Percentiles rank a stretch among this genome's conserved stretches.
phyloP scores from a whole-genome alignment of 805 yeast genomes.

The Spencermartinsiella europaea region DNA sequence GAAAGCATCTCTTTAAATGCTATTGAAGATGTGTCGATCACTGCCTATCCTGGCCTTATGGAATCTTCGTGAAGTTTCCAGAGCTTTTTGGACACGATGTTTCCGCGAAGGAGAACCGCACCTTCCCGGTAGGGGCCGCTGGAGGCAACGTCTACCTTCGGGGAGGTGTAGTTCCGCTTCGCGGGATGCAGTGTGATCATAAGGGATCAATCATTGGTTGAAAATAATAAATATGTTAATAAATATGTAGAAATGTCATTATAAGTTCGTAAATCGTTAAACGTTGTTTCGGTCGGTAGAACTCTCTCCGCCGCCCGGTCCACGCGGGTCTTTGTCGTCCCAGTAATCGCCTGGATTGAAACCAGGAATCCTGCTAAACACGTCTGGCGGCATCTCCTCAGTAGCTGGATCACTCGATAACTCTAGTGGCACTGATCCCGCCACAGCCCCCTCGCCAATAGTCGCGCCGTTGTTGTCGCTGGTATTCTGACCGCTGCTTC shows the following conservation, averaged over 20 bases:
- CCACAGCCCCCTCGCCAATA: not conserved
- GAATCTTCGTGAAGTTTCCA: not conserved
- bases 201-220: too few species aligned
- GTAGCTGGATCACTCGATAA: not conserved
- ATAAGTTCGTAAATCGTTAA: too few species aligned
- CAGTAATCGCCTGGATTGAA: conserved; percentile 44
- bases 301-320: too few species aligned
- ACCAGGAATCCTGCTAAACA: conserved; percentile 44
- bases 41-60: not conserved
- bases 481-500: not conserved
- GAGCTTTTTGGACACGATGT: too few species aligned
- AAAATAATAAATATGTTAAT: not conserved
- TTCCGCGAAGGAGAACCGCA: too few species aligned
- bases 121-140: too few species aligned
- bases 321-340: conserved; percentile 34
- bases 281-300: too few species aligned
- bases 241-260: conserved; percentile 1
- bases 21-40: not conserved
- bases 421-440: not conserved
- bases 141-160: too few species aligned
- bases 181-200: too few species aligned
- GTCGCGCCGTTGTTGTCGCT: conserved; percentile 18
- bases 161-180: too few species aligned
- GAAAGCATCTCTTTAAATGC: not conserved
- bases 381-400: conserved; percentile 34